A percentile compares a stretch with the other conserved stretches of the same genome.
phyloP scores from a whole-genome alignment of 495 filamentous ascomycete species.

The Aspergillus hancockii region DNA sequence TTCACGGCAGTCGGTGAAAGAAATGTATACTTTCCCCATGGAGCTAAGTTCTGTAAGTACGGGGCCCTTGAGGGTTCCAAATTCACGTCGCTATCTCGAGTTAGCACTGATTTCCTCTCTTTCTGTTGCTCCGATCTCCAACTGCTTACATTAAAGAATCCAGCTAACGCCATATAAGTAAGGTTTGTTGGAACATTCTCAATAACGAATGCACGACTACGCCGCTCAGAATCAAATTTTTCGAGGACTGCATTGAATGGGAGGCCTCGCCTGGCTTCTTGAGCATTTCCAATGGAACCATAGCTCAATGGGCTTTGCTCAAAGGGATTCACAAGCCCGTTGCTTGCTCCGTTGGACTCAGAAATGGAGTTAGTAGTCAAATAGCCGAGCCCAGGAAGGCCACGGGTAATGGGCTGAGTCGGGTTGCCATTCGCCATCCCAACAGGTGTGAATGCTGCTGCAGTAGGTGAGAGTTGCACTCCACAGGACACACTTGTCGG shows the following conservation, averaged over 20 bases:
- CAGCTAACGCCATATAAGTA: slow-evolving; percentile 32
- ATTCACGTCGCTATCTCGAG: slow-evolving; percentile 32
- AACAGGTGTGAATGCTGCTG: slow-evolving; percentile 38
- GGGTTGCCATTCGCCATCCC: slow-evolving; percentile 13
- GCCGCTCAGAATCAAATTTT: slow-evolving; percentile 21
- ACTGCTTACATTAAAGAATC: slow-evolving; percentile 34
- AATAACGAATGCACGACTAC: slow-evolving; percentile 31
- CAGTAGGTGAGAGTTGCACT: slow-evolving; percentile 32
- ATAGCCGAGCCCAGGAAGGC: slow-evolving; percentile 15
- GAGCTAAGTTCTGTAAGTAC: slow-evolving; percentile 31
- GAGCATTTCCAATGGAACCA: slow-evolving; percentile 18
- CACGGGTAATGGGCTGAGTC: slow-evolving; percentile 12
- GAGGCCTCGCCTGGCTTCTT: slow-evolving; percentile 10
- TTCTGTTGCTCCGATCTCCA: not conserved
- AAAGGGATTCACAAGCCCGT: not conserved
- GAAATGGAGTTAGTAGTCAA: slow-evolving; percentile 16
- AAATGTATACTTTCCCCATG: slow-evolving; percentile 52
- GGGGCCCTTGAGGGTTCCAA: slow-evolving; percentile 33
- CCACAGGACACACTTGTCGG: slow-evolving; percentile 17
- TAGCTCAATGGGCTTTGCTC: slow-evolving; percentile 12
- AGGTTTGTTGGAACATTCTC: slow-evolving; percentile 31
- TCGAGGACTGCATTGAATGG: slow-evolving; percentile 7
- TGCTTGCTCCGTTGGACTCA: slow-evolving; percentile 9
- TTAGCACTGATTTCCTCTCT: slow-evolving; percentile 6
- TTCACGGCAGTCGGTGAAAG: slow-evolving; percentile 59